These are phyloP conservation scores for Alternaria burnsii DNA, from an alignment of 2,329 filamentous ascomycete species.

Conservation along the genomic window DNA sequence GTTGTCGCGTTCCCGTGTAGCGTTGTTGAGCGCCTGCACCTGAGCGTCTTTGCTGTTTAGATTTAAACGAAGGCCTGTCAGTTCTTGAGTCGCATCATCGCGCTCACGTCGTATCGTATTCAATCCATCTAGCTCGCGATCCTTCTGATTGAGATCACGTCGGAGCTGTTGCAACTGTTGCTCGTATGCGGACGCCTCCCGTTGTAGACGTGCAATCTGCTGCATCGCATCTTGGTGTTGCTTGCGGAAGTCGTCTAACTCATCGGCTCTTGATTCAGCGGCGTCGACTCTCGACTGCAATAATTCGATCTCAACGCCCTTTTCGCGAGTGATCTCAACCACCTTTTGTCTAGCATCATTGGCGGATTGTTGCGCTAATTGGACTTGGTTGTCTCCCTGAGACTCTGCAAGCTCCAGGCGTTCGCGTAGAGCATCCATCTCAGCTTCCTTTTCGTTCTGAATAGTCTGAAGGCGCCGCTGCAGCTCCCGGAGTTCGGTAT, in stretches of 20 bases:
- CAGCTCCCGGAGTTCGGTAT: conserved; percentile 48
- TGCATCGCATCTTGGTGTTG: conserved; percentile 48
- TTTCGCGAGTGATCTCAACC: conserved; percentile 48
- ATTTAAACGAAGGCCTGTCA: conserved; percentile 39
- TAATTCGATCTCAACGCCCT: conserved; percentile 49
- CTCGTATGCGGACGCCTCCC: conserved; percentile 40
- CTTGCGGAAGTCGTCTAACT: conserved; percentile 48
- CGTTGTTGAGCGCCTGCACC: conserved; percentile 42
- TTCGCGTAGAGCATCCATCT: conserved; percentile 52
- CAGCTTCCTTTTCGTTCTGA: conserved; percentile 48
- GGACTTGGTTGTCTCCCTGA: conserved; percentile 51
- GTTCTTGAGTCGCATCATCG: conserved; percentile 45
- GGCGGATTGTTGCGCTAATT: conserved; percentile 53
- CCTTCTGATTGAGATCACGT: conserved; percentile 39
- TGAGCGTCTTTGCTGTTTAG: conserved; percentile 42
- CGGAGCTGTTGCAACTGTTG: conserved; percentile 45
- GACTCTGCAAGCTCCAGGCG: conserved; percentile 53
- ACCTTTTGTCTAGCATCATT: conserved; percentile 51
- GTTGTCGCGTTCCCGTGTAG: conserved; percentile 38
- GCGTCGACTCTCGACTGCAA: conserved; percentile 48
- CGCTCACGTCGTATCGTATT: conserved; percentile 41
- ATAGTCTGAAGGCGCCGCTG: conserved; percentile 45
- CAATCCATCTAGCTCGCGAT: conserved; percentile 41
- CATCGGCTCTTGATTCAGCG: conserved; percentile 46
- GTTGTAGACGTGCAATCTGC: conserved; percentile 43